phyloP scores from a whole-genome alignment of 2,329 filamentous ascomycete genomes.

The Colletotrichum sp. region DNA sequence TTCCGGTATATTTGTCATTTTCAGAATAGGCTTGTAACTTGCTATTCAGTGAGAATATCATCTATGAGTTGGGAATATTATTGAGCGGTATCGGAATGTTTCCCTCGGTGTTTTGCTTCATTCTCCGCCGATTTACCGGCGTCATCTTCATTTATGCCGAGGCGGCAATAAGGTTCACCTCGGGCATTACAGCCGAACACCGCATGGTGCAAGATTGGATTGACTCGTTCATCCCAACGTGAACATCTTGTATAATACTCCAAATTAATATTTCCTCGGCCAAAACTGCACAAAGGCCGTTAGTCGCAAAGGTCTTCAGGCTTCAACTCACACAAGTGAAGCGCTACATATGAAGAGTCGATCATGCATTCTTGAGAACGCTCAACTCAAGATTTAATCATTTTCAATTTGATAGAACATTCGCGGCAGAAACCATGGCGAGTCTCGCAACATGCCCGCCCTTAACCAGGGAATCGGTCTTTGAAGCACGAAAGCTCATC shows the following conservation, averaged over 20 bases:
- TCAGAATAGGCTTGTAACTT: neutral
- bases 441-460: conserved; percentile 61
- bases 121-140: neutral
- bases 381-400: neutral
- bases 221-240: neutral
- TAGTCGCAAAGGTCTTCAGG: neutral
- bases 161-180: neutral
- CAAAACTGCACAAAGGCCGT: neutral
- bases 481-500: conserved; percentile 75
- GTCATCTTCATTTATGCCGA: neutral
- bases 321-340: neutral
- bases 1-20: neutral
- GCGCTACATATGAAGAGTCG: neutral
- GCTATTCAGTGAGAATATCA: neutral
- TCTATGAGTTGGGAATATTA: neutral
- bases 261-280: neutral
- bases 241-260: neutral
- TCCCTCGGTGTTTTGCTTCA: neutral
- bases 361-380: neutral
- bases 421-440: conserved; percentile 49
- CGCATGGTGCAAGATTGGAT: neutral
- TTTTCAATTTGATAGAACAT: neutral
- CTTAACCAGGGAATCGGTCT: conserved; percentile 75
- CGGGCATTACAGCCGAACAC: neutral
- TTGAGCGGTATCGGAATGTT: neutral